Evolutionary conservation across 805 yeast species (phyloP).

Genomic region (Candida sanyiensis): DNA sequence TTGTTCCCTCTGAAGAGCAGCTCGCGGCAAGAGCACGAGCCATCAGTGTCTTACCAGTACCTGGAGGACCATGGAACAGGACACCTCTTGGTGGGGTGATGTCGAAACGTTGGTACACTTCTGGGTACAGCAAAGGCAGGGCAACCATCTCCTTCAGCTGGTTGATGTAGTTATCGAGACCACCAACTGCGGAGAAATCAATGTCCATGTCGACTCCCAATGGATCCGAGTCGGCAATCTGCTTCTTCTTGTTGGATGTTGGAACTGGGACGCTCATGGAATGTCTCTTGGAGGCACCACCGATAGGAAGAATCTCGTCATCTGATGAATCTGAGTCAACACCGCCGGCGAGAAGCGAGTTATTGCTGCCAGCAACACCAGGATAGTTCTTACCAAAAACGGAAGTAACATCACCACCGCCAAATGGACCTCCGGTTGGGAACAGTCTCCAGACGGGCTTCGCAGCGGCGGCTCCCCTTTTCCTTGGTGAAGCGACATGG

Average conservation of each 20-base stretch:
- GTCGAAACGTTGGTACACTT: slow-evolving; percentile 79
- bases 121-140: slow-evolving; percentile 88
- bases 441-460: slow-evolving; percentile 65
- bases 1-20: slow-evolving; percentile 76
- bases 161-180: slow-evolving; percentile 81
- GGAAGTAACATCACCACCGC: slow-evolving; percentile 89
- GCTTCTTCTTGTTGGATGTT: slow-evolving; percentile 38
- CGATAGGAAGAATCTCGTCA: slow-evolving; percentile 49
- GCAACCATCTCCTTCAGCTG: slow-evolving; percentile 97
- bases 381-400: slow-evolving; percentile 68
- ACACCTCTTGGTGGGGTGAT: slow-evolving; percentile 98
- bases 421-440: slow-evolving; percentile 96
- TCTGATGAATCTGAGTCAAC: slow-evolving; percentile 59
- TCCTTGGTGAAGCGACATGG: slow-evolving; percentile 29
- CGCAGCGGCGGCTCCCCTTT: slow-evolving; percentile 33
- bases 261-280: slow-evolving; percentile 28
- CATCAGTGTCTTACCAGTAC: slow-evolving; percentile 97
- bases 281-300: slow-evolving; percentile 31
- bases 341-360: slow-evolving; percentile 22
- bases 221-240: slow-evolving; percentile 87
- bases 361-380: slow-evolving; percentile 15
- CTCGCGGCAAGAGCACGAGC: slow-evolving; percentile 96
- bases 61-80: slow-evolving; percentile 97
- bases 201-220: slow-evolving; percentile 83
- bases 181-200: slow-evolving; percentile 84